Evolutionary conservation across 345 rosid genomes (phyloP).

Genomic region (Isatis tinctoria): DNA sequence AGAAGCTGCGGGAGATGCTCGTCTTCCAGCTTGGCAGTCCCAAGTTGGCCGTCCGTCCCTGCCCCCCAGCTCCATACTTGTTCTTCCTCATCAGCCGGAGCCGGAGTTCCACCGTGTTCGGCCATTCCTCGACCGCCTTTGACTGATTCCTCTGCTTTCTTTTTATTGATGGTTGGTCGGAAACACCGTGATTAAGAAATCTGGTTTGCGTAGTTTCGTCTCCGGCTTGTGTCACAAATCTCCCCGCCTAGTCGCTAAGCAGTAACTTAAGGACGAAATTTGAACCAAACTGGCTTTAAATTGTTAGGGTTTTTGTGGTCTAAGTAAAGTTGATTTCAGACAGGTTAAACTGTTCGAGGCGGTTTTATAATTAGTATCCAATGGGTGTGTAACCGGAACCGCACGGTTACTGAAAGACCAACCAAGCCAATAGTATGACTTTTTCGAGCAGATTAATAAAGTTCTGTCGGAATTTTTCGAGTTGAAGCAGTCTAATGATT

Average conservation of each 20-base stretch:
- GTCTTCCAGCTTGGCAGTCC: slow-evolving; percentile 64
- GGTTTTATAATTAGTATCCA: background rate
- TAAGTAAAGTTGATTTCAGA: too few species aligned
- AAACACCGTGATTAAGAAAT: too few species aligned
- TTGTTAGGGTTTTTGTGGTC: background rate
- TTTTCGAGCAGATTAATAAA: too few species aligned
- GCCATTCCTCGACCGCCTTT: background rate
- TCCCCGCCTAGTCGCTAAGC: background rate
- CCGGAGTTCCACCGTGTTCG: background rate
- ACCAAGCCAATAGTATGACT: too few species aligned
- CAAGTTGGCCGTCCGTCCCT: slow-evolving; percentile 89
- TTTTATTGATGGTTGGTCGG: too few species aligned
- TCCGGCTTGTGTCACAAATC: background rate
- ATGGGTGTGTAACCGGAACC: too few species aligned
- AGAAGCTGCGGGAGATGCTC: slow-evolving; percentile 77
- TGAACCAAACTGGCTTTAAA: background rate
- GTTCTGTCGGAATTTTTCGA: too few species aligned
- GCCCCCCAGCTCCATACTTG: slow-evolving; percentile 97
- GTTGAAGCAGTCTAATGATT: too few species aligned
- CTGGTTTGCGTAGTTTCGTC: too few species aligned
- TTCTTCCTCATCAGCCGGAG: slow-evolving; percentile 14
- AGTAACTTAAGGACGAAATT: background rate
- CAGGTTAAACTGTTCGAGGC: background rate
- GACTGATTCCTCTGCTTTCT: too few species aligned
- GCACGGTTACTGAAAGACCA: too few species aligned